Base-by-base conservation (phyloP, 108 stramenopile species). In the Cyclotella choctawhatcheeana region DNA sequence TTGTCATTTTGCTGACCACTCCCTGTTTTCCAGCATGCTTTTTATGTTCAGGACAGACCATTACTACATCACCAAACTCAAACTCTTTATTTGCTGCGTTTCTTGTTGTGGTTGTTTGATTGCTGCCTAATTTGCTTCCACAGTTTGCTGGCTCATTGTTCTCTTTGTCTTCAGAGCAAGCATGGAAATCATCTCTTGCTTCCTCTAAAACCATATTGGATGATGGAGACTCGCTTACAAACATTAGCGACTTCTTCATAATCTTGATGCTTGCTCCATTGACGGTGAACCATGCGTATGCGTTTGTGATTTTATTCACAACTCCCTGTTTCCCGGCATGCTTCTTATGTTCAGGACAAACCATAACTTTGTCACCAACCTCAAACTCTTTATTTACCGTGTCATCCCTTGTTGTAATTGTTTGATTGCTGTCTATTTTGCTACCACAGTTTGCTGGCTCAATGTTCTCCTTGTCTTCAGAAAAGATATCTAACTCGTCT, bases 1-100 rank as follows among this genome's bases (percentile, higher is more conserved):
- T 20, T 8, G 35, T 60, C 20, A 35, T 60, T 37, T 35, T 37
- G 20, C 34, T 16, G 16, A 60, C 58, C 12, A 14, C 20, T 0
- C 69, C 69, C 29, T 22, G 17, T 58, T 27, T 45, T 2, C 43
- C 58, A 20, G 14, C 20, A 31, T 58, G 43, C 37, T 29, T 70
- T 12, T 45, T 26, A 30, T 45, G 53, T 26, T 8, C 3, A 33
- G 44, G 56, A n/a, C 25, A 3, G 16, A 69, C 68, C 27, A 18
- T 22, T 20, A 69, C 56, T 6, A 29, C 2, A n/a, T 48, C 47
- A n/a, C 47, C 47, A 8, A n/a, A 4, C 4, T n/a, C 16, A n/a
- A 48, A 48, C 4, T n/a, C 17, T 48, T 48, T n/a, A n/a, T 10
- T 48, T 4, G 4, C 16, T n/a, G 47, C 4, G n/a, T n/a, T 6